Evolutionary conservation across 2,329 filamentous ascomycete genomes (phyloP), one percentile per base, ranked within the genome.

Genomic region (Simplicillium aogashimaense): DNA sequence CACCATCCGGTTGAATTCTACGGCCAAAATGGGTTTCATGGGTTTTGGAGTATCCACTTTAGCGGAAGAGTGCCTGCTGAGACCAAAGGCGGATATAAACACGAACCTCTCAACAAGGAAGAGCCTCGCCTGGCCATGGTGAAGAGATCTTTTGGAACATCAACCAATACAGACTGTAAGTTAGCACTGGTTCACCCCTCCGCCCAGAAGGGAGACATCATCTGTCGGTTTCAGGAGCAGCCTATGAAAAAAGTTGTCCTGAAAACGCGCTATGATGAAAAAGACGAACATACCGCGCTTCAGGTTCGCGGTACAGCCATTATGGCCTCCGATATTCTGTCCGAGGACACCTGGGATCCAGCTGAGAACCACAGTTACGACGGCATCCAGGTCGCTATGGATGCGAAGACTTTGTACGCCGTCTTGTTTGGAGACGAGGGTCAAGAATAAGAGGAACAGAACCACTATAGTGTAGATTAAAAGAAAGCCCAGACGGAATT

Each of bases 121-220:
- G 43, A 45, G 36, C 43, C 43, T 7, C 41, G 43, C 7, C 38
- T 45, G 30, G 43, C 43, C 4, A 41, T 45, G 28, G 29, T 45
- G 25, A 40, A 40, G 18, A 25, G 20, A 25, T 25, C 20, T 9
- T 25, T 25, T 25, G 20, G 20, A 25, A 31, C 39, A 14, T 13
- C 16, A 11, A 11, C 8, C 12, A 4, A 14, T 7, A 43, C 41
- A 20, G 41, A 41, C 14, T 43, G 36, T 25, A 45, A 45, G 36
- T 29, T 45, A 7, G 43, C 43, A 10, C 34, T 45, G 30, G 43
- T 45, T 32, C 40, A 41, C 33, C 20, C 43, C 5, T 31, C 33
- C 9, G 38, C 38, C n/a, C 43, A 30, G n/a, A 41, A 38, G 28
- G 43, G 43, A n/a, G 43, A 45, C 14, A 12, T 45, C 11, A 15